These are phyloP conservation scores for Hygrophoropsis aurantiaca DNA, from an alignment of 768 basidiomycete genomes.

Conservation along the genomic window DNA sequence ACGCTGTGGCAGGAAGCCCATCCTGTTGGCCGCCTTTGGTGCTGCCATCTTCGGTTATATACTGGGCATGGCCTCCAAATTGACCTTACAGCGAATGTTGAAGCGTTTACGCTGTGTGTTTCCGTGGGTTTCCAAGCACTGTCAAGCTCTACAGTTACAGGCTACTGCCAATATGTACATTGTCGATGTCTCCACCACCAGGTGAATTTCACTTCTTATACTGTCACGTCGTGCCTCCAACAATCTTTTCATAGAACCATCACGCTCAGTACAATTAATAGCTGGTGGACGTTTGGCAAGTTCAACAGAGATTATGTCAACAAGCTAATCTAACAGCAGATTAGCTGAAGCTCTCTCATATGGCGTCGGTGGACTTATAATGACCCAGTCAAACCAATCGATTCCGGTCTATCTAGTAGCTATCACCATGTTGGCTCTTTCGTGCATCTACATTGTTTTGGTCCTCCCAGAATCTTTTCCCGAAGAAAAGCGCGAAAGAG, in stretches of 20 bases:
- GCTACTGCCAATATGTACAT: constrained; percentile 24
- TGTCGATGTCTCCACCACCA: constrained; percentile 24
- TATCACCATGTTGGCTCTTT: constrained; percentile 9
- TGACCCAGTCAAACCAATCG: constrained; percentile 21
- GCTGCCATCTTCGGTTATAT: too few relatives aligned
- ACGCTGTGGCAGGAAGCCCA: too few relatives aligned
- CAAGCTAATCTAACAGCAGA: not conserved
- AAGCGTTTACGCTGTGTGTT: constrained; percentile 13
- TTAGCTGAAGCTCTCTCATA: constrained; percentile 26
- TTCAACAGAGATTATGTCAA: not conserved
- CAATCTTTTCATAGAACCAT: constrained; percentile 17
- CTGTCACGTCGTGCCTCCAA: too few relatives aligned
- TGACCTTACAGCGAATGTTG: constrained; percentile 12
- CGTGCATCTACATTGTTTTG: constrained; percentile 19
- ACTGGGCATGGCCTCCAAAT: too few relatives aligned
- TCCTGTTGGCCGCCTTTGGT: too few relatives aligned
- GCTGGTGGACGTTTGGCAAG: constrained; percentile 29
- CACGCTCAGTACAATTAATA: constrained; percentile 22
- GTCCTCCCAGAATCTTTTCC: constrained; percentile 32
- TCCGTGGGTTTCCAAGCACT: constrained; percentile 18
- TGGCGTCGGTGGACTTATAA: constrained; percentile 27
- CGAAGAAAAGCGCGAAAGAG: constrained; percentile 19
- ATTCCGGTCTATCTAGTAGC: constrained; percentile 21
- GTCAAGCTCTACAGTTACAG: constrained; percentile 4
- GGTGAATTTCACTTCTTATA: constrained; percentile 12